phyloP scores from a whole-genome alignment of 768 basidiomycete species.

The Tulasnella sp. region DNA sequence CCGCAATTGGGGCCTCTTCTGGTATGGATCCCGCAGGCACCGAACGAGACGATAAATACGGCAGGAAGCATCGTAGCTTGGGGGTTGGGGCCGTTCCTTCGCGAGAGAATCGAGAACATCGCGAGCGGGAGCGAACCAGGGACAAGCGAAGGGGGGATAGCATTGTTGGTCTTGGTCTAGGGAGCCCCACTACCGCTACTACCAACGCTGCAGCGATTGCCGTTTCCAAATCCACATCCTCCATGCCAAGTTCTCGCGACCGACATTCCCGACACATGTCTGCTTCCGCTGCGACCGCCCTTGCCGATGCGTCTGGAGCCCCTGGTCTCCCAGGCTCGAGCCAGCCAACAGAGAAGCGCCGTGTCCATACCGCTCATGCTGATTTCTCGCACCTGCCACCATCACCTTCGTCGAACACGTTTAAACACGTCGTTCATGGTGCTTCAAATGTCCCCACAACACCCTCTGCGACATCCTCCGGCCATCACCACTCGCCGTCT shows the following conservation, averaged over 20 bases:
- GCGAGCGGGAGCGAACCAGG: conserved; percentile 18
- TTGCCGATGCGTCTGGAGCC: background rate
- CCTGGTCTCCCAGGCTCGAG: background rate
- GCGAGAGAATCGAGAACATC: conserved; percentile 14
- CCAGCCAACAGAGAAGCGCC: conserved; percentile 36
- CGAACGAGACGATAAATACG: conserved; percentile 21
- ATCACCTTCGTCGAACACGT: conserved; percentile 83
- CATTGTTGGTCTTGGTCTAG: conserved; percentile 10
- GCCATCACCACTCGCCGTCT: conserved; percentile 23
- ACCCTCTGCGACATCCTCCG: conserved; percentile 37
- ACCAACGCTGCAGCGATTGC: background rate
- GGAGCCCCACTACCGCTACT: conserved; percentile 6
- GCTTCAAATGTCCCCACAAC: conserved; percentile 41
- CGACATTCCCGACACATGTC: conserved; percentile 59
- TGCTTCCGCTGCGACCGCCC: conserved; percentile 30
- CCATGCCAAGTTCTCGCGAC: conserved; percentile 1
- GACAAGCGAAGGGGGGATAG: conserved; percentile 20
- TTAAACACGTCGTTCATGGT: conserved; percentile 53
- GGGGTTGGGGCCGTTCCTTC: conserved; percentile 39
- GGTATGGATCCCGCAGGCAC: background rate
- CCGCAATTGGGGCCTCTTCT: background rate
- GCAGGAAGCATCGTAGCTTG: conserved; percentile 58
- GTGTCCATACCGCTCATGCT: conserved; percentile 46
- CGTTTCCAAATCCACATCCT: conserved; percentile 20
- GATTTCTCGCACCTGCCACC: conserved; percentile 89